Evolutionary conservation across 345 rosid species (phyloP).

Genomic region (Corchorus olitorius): DNA sequence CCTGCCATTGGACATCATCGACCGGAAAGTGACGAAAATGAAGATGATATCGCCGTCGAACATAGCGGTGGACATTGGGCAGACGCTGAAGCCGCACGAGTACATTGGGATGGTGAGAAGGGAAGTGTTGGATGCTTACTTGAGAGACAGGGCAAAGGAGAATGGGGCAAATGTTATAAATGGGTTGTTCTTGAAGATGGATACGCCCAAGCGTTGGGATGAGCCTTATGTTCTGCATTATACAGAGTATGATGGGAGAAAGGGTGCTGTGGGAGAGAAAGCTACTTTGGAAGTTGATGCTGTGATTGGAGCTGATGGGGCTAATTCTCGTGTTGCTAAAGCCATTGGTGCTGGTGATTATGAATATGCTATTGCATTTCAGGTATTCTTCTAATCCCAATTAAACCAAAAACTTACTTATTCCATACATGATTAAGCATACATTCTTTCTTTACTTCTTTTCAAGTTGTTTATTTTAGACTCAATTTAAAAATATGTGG

Average conservation of each 20-base stretch:
- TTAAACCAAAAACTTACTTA: not conserved
- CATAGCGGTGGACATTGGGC: constrained; percentile 92
- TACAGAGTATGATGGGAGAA: constrained; percentile 76
- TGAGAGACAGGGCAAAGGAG: constrained; percentile 75
- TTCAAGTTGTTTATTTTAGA: not conserved
- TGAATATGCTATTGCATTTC: constrained; percentile 94
- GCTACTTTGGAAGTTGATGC: constrained; percentile 87
- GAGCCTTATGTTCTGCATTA: constrained; percentile 75
- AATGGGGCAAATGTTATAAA: constrained; percentile 80
- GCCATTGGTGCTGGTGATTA: constrained; percentile 89
- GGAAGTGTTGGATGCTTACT: constrained; percentile 71
- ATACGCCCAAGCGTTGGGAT: constrained; percentile 51
- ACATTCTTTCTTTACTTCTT: not conserved
- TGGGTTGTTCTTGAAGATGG: constrained; percentile 89
- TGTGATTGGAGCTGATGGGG: constrained; percentile 94
- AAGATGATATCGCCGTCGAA: constrained; percentile 98
- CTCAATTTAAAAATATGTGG: not conserved
- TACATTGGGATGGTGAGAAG: constrained; percentile 97
- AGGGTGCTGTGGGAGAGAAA: constrained; percentile 69
- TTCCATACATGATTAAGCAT: not conserved
- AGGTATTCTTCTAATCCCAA: constrained; percentile 43
- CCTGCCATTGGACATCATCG: constrained; percentile 88
- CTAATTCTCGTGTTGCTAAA: constrained; percentile 92
- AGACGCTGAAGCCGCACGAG: constrained; percentile 90
- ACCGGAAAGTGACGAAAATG: constrained; percentile 86